These are phyloP conservation scores for Inga leiocalycina DNA, from an alignment of 306 rosid genomes.

Conservation along the genomic window DNA sequence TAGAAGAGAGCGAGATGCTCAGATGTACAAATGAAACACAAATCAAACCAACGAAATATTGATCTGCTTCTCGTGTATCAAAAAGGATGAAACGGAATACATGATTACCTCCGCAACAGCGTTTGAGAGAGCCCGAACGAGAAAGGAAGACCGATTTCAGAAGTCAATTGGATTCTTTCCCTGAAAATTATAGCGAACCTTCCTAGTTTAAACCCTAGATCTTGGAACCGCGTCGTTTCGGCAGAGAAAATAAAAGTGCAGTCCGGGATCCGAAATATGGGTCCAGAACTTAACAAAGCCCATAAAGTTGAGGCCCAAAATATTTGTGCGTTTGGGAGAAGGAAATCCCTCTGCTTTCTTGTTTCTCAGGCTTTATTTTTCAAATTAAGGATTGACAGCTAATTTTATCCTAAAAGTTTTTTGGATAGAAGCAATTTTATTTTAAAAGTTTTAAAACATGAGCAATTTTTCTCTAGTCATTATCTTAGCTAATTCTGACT, in stretches of 20 bases:
- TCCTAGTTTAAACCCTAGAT: constrained; percentile 18
- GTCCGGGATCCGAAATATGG: not conserved
- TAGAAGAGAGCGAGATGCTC: too few species aligned
- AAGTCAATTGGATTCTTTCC: not conserved
- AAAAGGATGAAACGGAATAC: not conserved
- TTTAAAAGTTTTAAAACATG: too few species aligned
- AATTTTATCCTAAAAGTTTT: too few species aligned
- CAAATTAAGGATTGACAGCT: fast-evolving
- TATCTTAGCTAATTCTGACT: too few species aligned
- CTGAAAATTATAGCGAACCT: not conserved
- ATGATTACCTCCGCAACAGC: not conserved
- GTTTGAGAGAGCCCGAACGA: too few species aligned
- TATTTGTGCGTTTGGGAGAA: not conserved
- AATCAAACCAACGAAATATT: not conserved
- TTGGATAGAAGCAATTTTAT: too few species aligned
- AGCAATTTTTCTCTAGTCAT: too few species aligned
- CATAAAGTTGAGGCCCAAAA: not conserved
- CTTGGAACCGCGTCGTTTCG: not conserved
- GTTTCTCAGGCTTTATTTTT: not conserved
- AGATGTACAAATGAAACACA: not conserved
- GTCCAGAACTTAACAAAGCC: not conserved
- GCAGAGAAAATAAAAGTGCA: not conserved
- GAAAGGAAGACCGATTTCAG: not conserved
- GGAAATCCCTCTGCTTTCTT: not conserved
- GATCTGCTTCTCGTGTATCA: not conserved